Conservation (phyloP, 1,284 basidiomycete species). For the Microbotryum intermedium region DNA sequence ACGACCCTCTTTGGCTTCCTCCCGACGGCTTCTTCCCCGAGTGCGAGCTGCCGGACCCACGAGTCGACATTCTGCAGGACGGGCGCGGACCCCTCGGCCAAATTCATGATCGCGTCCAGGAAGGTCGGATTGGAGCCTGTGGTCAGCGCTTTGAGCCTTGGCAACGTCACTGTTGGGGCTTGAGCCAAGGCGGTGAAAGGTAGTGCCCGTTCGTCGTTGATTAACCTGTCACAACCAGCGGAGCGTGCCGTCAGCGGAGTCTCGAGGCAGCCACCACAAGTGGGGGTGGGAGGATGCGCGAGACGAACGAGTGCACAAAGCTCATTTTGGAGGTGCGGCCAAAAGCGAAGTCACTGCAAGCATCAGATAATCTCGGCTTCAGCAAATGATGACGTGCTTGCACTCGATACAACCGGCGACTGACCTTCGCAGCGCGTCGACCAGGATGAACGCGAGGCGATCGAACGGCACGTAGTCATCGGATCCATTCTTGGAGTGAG, state of each 20-base stretch:
- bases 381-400: not conserved
- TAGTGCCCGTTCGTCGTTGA: constrained; percentile 14
- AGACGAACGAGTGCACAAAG: constrained; percentile 18
- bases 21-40: not conserved
- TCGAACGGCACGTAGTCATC: constrained; percentile 8
- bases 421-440: constrained; percentile 30
- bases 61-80: not conserved
- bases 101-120: constrained; percentile 30
- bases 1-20: constrained; percentile 1
- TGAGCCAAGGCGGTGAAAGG: constrained; percentile 29
- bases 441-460: constrained; percentile 29
- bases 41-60: constrained; percentile 3
- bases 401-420: not conserved
- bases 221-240: constrained; percentile 7
- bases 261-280: not conserved
- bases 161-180: constrained; percentile 31
- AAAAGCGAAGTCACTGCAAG: constrained; percentile 28
- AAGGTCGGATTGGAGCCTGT: constrained; percentile 32
- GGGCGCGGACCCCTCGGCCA: constrained; percentile 4
- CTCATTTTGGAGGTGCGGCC: constrained; percentile 16
- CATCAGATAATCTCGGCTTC: not conserved
- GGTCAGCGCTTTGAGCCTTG: constrained; percentile 30
- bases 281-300: not conserved
- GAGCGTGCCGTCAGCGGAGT: not conserved
- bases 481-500: not conserved